Base-by-base conservation (phyloP, 116 monocot genomes). In the Trichopus zeylanicus region DNA sequence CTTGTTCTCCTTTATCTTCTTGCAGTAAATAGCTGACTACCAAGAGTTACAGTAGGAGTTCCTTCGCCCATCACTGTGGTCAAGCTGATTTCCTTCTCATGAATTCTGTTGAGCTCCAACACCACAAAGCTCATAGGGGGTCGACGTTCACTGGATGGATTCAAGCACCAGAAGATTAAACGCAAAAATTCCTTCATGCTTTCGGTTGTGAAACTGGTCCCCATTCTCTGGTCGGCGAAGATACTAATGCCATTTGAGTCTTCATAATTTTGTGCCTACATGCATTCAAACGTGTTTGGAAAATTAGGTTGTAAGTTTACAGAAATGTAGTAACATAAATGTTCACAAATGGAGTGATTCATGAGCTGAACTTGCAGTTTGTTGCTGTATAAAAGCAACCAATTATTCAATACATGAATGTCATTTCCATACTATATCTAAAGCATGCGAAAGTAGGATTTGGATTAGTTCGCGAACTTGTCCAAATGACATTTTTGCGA, bases 21-120 rank as follows among this genome's bases (percentile, higher is more conserved):
- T 28, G 56, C 46, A 16, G 64, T 83, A 47, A 95, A 95, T 20
- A 95, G 61, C 52, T 95, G 90, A 70, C 95, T 95, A 62, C 90
- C 95, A 42, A 83, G 77, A 30, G 78, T 83, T 29, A 94, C 82
- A 31, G 65, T 82, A 8, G 89, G 66, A 5, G 80, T 86, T 30
- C 89, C 86, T 72, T 89, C 95, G 20, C 86, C 81, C 86, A 81
- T 95, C 35, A 89, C 57, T 4, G 89, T 89, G 0, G 95, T 89
- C 57, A 86, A 31, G 62, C 76, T 86, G 69, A 95, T 79, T 60
- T 95, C 95, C 48, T 80, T 83, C 47, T 95, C 95, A 2, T 47
- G 76, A 49, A 95, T 89, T 31, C 86, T 35, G 0, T 95, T 70
- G 11, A 95, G 75, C 34, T 95, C 95, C 12, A 64, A 63, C 32